These are phyloP conservation scores for Linaria vulgaris DNA, from an alignment of 257 asterid species.

Conservation along the genomic window DNA sequence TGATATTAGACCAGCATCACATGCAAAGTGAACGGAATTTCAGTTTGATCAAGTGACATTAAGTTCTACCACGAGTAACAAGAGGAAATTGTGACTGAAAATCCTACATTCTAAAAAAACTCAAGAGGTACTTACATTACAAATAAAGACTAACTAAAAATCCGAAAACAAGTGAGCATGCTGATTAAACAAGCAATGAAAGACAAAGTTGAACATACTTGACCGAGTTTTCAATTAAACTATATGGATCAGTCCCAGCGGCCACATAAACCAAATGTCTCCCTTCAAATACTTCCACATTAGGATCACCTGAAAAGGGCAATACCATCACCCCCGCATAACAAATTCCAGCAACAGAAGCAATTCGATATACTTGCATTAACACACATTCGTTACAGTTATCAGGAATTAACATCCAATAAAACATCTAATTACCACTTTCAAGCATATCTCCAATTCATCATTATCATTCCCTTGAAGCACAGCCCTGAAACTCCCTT, in stretches of 20 bases:
- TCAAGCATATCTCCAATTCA: constrained; percentile 73
- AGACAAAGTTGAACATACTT: constrained; percentile 47
- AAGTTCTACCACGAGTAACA: constrained; percentile 1
- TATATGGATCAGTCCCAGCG: constrained; percentile 67
- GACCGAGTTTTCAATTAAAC: constrained; percentile 53
- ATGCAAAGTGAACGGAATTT: no score
- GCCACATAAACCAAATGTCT: constrained; percentile 67
- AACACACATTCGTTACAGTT: background rate
- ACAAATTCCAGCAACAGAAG: background rate
- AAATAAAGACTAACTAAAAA: no score
- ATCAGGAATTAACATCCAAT: background rate
- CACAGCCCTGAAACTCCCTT: constrained; percentile 88
- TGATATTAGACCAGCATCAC: no score
- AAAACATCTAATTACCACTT: constrained; percentile 63
- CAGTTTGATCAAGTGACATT: no score
- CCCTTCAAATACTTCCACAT: constrained; percentile 77
- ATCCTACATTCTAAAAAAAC: no score
- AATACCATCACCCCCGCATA: background rate
- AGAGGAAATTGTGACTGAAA: background rate
- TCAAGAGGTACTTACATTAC: no score
- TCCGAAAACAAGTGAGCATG: no score
- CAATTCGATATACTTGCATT: background rate
- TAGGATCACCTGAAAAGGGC: constrained; percentile 70
- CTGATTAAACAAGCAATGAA: no score
- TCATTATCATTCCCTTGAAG: constrained; percentile 78